Base-by-base conservation (phyloP, 1,284 basidiomycete species). In the Moniliella sp. region DNA sequence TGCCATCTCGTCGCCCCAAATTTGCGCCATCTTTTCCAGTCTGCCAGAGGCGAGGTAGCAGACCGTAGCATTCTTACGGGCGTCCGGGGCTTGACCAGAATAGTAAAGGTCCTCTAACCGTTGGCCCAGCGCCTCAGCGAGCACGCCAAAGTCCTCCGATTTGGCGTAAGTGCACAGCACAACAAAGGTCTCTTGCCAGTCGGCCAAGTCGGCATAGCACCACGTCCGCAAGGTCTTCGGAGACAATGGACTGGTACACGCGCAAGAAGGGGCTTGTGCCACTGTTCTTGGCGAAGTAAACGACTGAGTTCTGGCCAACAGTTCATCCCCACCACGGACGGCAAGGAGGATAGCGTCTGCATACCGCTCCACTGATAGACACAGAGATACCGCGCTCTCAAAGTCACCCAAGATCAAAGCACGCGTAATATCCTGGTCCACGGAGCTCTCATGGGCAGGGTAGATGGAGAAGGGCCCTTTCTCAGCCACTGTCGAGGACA, bases 391-490 rank as follows among this genome's bases (percentile, higher is more conserved):
- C 1, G 88, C 88, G 13, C 75, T 79, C 45, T 75, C 71, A 48
- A 94, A 93, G 62, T 97, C 88, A 21, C 88, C 88, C 5, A 94
- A 68, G 1, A 97, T 81, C 18, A 94, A 68, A 1, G 88, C 80
- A 50, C 83, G 81, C 1, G 88, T 93, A 45, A 97, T 72, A 16
- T 94, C 68, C 17, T 74, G 69, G 55, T 94, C 86, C 0, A 75
- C 75, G 40, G 91, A 80, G 3, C 76, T 77, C 62, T 86, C 82
- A 31, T 84, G 79, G 4, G 67, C 56, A 0, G 86, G 83, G 55
- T 91, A 91, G 45, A 94, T 91, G 57, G 70, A 74, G 70, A 94
- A 97, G n/a, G n/a, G n/a, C n/a, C n/a, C n/a, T n/a, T n/a, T n/a
- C n/a, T n/a, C n/a, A n/a, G n/a, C n/a, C n/a, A n/a, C n/a, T n/a